phyloP scores from a whole-genome alignment of 257 asterid genomes.

The Lantana camara region DNA sequence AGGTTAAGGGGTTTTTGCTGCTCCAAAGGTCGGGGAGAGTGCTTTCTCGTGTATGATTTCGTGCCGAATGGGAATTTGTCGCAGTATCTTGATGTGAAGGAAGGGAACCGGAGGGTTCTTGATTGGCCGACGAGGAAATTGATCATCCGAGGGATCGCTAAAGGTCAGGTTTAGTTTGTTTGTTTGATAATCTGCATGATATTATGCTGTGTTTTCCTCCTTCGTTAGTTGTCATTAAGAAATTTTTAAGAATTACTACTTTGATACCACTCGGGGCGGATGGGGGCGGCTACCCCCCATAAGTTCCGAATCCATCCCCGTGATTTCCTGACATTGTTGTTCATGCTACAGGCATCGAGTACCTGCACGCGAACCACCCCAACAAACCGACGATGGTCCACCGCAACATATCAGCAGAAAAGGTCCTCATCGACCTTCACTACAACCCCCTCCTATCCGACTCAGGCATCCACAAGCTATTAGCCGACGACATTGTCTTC shows the following conservation, averaged over 20 bases:
- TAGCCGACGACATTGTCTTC: slow-evolving; percentile 87
- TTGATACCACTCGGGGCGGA: too few species aligned
- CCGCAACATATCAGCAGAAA: slow-evolving; percentile 88
- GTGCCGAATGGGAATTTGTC: slow-evolving; percentile 81
- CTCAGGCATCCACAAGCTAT: slow-evolving; percentile 75
- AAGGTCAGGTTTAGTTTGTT: slow-evolving; percentile 49
- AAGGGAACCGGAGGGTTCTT: slow-evolving; percentile 58
- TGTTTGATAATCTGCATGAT: too few species aligned
- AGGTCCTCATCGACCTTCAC: slow-evolving; percentile 75
- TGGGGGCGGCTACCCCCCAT: too few species aligned
- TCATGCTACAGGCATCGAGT: slow-evolving; percentile 88
- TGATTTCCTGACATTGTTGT: too few species aligned
- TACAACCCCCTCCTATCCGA: slow-evolving; percentile 83
- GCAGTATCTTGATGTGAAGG: slow-evolving; percentile 69
- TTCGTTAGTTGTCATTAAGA: too few species aligned
- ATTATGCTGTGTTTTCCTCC: too few species aligned
- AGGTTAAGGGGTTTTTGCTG: slow-evolving; percentile 95
- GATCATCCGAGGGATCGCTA: slow-evolving; percentile 81
- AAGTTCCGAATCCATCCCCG: too few species aligned
- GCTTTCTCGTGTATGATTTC: slow-evolving; percentile 85
- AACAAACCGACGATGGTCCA: slow-evolving; percentile 68
- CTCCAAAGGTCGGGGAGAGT: slow-evolving; percentile 93
- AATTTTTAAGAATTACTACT: too few species aligned
- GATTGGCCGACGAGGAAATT: slow-evolving; percentile 78
- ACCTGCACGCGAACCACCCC: slow-evolving; percentile 64